Conservation (phyloP, 305 asterid species). For the Fraxinus sp. region DNA sequence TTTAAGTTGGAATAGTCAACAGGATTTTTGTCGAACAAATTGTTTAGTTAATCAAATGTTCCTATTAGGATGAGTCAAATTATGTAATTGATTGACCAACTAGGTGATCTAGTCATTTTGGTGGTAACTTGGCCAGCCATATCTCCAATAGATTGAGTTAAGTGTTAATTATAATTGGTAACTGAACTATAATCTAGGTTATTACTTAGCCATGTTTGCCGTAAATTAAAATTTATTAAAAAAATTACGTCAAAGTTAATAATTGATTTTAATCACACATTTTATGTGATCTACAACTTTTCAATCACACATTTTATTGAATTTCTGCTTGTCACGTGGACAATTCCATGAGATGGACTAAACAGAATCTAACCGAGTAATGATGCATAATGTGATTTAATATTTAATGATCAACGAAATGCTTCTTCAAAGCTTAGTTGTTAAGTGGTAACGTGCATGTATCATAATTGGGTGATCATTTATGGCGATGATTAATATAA, state of each 20-base stretch:
- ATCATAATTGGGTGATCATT: neutral
- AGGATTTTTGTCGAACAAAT: too few species aligned
- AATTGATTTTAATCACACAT: neutral
- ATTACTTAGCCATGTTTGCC: neutral
- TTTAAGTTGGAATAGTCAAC: too few species aligned
- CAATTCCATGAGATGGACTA: neutral
- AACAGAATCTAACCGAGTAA: neutral
- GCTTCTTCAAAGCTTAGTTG: neutral
- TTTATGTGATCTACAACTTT: neutral
- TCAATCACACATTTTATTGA: too few species aligned
- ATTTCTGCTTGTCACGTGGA: neutral
- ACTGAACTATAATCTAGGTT: neutral
- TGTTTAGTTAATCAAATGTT: neutral
- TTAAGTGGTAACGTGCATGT: neutral
- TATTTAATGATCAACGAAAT: neutral
- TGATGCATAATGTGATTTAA: neutral
- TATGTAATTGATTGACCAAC: neutral
- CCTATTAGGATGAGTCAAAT: neutral
- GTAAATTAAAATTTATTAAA: too few species aligned
- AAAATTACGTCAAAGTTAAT: neutral
- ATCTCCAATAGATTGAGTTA: neutral
- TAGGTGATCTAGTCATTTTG: neutral
- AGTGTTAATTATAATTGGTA: neutral
- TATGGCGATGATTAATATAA: neutral
- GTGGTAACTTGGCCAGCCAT: neutral